phyloP scores from a whole-genome alignment of 805 yeast genomes.

The Suhomyces faveliae region DNA sequence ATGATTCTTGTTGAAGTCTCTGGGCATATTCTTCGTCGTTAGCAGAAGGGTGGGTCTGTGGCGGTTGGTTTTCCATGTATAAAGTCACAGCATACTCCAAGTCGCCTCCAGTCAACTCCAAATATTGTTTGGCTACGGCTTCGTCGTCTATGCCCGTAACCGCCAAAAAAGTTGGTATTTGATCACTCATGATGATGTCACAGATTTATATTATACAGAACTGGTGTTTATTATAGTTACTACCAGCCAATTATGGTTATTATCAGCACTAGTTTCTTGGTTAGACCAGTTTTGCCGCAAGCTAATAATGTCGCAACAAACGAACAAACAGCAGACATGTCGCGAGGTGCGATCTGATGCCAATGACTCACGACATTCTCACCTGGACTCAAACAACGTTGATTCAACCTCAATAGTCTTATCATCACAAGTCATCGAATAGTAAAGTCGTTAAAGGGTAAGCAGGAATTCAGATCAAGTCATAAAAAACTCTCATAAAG shows the following conservation, averaged over 20 bases:
- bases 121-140: conserved; percentile 66
- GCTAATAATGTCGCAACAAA: conserved; percentile 1
- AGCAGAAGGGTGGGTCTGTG: conserved; percentile 9
- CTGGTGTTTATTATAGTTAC: too few species aligned
- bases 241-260: too few species aligned
- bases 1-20: conserved; percentile 62
- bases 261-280: not conserved
- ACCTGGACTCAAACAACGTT: not conserved
- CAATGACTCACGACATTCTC: not conserved
- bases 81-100: conserved; percentile 82
- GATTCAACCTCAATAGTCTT: not conserved
- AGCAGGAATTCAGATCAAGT: not conserved
- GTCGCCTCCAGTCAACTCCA: conserved; percentile 75
- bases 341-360: conserved; percentile 1
- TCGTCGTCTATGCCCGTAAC: conserved; percentile 75
- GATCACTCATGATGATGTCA: conserved; percentile 38
- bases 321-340: too few species aligned
- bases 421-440: not conserved
- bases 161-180: conserved; percentile 72
- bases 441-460: not conserved
- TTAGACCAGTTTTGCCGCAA: not conserved
- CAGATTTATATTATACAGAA: too few species aligned
- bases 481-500: not conserved
- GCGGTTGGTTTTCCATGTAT: conserved; percentile 59
- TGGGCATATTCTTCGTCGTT: conserved; percentile 59